phyloP scores from a whole-genome alignment of 345 rosid genomes.

The Trapa incisa region DNA sequence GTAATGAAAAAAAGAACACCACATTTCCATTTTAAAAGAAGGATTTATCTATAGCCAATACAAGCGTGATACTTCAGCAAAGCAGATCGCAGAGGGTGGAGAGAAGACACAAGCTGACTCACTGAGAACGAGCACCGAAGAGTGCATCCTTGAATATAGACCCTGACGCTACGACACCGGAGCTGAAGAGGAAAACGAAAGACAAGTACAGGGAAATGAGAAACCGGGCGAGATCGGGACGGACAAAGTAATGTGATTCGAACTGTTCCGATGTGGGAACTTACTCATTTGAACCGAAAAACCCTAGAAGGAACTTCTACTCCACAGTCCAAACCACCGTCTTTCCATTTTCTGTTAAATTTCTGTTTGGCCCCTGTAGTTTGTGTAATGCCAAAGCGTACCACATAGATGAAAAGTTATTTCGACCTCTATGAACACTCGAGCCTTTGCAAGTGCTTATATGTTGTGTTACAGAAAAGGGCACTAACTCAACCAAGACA shows the following conservation, averaged over 20 bases:
- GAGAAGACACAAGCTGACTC: slow-evolving; percentile 13
- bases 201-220: not conserved
- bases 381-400: not conserved
- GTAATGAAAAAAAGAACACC: too few species aligned
- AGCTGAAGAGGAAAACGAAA: not conserved
- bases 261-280: not conserved
- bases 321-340: not conserved
- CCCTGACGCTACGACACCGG: not conserved
- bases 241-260: not conserved
- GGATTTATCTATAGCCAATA: not conserved
- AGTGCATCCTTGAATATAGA: slow-evolving; percentile 30
- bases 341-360: not conserved
- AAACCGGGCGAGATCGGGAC: not conserved
- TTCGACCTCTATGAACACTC: too few species aligned
- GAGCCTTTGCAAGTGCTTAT: too few species aligned
- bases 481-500: too few species aligned
- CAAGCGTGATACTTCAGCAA: not conserved
- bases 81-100: not conserved
- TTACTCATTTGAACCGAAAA: not conserved
- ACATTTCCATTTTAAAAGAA: not conserved
- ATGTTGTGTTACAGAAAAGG: too few species aligned
- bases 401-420: too few species aligned
- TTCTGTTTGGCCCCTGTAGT: not conserved
- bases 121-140: slow-evolving; percentile 88
- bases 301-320: not conserved